Evolutionary conservation across 352 stramenopile species (phyloP).

Genomic region (Thalassiosira hispida): DNA sequence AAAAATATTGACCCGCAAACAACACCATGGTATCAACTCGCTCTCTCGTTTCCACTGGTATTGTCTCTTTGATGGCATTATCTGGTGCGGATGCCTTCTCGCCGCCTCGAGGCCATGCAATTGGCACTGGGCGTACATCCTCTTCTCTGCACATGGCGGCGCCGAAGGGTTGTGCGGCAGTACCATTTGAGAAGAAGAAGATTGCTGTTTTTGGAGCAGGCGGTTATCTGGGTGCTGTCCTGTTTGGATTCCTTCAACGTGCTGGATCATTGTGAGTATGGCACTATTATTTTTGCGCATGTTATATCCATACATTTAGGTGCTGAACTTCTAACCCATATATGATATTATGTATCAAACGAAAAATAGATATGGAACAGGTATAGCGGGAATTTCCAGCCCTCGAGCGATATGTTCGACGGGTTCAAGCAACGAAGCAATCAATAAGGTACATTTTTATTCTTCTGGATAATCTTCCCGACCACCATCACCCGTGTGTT

Average conservation of each 20-base stretch:
- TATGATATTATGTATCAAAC: conserved; percentile 4
- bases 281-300: neutral
- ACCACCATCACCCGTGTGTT: neutral
- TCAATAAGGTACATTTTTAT: conserved; percentile 55
- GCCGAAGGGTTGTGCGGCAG: conserved; percentile 62
- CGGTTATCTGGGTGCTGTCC: conserved; percentile 68
- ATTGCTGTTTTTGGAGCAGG: conserved; percentile 66
- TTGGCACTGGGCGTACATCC: neutral
- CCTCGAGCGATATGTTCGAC: conserved; percentile 68
- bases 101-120: neutral
- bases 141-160: conserved; percentile 2
- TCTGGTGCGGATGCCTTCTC: conserved; percentile 14
- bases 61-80: conserved; percentile 13
- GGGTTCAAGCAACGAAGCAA: conserved; percentile 36
- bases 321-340: neutral
- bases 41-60: conserved; percentile 9
- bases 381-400: conserved; percentile 56
- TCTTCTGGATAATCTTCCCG: neutral
- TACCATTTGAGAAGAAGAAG: conserved; percentile 78
- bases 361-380: conserved; percentile 64
- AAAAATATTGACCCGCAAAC: too few relatives aligned
- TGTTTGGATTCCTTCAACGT: conserved; percentile 80
- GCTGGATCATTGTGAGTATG: conserved; percentile 59
- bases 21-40: conserved; percentile 7
- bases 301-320: neutral